A percentile compares a stretch with the other conserved stretches of the same genome.
phyloP scores from a whole-genome alignment of 371 early-diverging fungal species.

The Smittium mucronatum region DNA sequence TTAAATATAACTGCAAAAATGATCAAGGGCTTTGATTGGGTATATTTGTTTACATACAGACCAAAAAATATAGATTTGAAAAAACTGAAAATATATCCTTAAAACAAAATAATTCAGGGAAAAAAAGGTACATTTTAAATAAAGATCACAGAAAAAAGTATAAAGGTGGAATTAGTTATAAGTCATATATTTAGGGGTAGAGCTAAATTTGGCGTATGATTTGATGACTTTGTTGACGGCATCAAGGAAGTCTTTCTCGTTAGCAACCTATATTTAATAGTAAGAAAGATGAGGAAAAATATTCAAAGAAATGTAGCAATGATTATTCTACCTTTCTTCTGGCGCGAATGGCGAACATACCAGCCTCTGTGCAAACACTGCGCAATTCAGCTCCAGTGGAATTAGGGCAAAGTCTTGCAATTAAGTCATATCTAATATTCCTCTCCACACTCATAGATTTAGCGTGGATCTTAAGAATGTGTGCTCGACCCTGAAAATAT shows the following conservation, averaged over 20 bases:
- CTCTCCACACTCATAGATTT: constrained; percentile 97
- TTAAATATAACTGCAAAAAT: too few relatives aligned
- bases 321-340: constrained; percentile 63
- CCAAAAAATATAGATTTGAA: too few relatives aligned
- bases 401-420: constrained; percentile 98
- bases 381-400: constrained; percentile 95
- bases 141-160: not conserved
- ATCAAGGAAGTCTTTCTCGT: constrained; percentile 99
- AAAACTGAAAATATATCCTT: too few relatives aligned
- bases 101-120: too few relatives aligned
- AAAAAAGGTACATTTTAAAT: too few relatives aligned
- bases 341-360: constrained; percentile 99
- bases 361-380: constrained; percentile 99
- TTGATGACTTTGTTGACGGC: constrained; percentile 99
- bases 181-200: constrained; percentile 78
- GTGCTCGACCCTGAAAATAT: constrained; percentile 64
- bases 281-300: constrained; percentile 6
- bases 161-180: constrained; percentile 35
- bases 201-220: constrained; percentile 94
- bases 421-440: constrained; percentile 95
- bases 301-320: constrained; percentile 22
- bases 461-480: constrained; percentile 99
- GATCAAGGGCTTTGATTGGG: too few relatives aligned
- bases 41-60: too few relatives aligned
- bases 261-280: constrained; percentile 51